phyloP scores from a whole-genome alignment of 352 stramenopile genomes.

The Phytophthora sansomeana region DNA sequence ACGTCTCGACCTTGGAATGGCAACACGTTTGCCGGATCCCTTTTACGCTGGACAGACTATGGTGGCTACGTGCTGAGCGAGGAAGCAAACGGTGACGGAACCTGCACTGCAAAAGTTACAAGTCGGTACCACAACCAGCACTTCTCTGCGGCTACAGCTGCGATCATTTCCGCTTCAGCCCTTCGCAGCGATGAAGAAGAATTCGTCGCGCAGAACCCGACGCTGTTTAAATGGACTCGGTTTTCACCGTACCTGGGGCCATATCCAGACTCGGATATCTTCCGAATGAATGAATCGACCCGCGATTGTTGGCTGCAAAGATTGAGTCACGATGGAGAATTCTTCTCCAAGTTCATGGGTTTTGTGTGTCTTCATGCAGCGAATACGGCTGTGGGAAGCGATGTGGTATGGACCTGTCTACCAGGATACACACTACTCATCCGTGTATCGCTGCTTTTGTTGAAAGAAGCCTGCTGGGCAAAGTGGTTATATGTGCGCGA shows the following conservation, averaged over 20 bases:
- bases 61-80: constrained; percentile 53
- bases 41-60: constrained; percentile 70
- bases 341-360: constrained; percentile 78
- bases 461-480: constrained; percentile 74
- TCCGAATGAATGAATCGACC: constrained; percentile 52
- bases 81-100: constrained; percentile 35
- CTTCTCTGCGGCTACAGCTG: constrained; percentile 1
- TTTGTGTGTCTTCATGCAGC: constrained; percentile 62
- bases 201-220: constrained; percentile 63
- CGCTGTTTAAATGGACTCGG: constrained; percentile 65
- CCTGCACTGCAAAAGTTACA: constrained; percentile 32
- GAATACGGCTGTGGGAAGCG: constrained; percentile 41
- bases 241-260: constrained; percentile 66
- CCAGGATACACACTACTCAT: constrained; percentile 74
- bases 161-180: constrained; percentile 27
- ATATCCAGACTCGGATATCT: constrained; percentile 67
- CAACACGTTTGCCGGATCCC: constrained; percentile 59
- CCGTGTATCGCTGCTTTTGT: constrained; percentile 58
- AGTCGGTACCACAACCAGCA: constrained; percentile 42
- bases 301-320: constrained; percentile 59
- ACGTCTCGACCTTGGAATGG: constrained; percentile 59
- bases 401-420: constrained; percentile 57
- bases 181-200: constrained; percentile 48
- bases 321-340: constrained; percentile 73
- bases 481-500: constrained; percentile 71